Evolutionary conservation across 2,329 filamentous ascomycete species (phyloP), one percentile per base, ranked within the genome.

Genomic region (Coniella vitis): DNA sequence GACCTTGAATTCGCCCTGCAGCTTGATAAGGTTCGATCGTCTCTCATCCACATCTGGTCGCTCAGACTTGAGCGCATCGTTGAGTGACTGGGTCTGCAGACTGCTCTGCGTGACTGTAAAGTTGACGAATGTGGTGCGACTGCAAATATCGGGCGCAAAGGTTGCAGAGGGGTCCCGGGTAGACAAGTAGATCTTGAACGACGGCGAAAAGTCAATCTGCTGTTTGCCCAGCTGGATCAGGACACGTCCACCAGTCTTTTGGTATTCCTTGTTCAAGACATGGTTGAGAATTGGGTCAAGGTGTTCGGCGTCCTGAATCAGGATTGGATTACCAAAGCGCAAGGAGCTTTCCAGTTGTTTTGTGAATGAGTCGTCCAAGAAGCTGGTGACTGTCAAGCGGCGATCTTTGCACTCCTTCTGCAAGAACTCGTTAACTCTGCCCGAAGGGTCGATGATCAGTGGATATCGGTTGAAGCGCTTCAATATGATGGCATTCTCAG

Each of bases 61-160:
- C 73, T 98, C 93, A 13, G 90, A 95, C 68, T 97, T 97, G 61
- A 98, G 79, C 31, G 97, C 93, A 55, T 98, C 90, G 58, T 96
- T 96, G 57, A 98, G 81, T 1, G 93, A 96, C 68, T 98, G 93
- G 2, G 93, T 97, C 70, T 95, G 93, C 62, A 98, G 76, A 75
- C 91, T 97, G 78, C 93, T 96, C 71, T 97, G 91, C 4, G 93
- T 98, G 55, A 98, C 91, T 1, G 94, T 97, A 60, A 98, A 98
- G 70, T 98, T 98, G 77, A 98, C 93, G 69, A 98, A 95, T 0
- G 94, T 98, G 7, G 93, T 97, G 61, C 94, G 82, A 74, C 90
- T 95, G 81, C 94, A 98, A 55, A 98, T 89, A 63, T 98, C 93
- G 0, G 93, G 94, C 7, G 93, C 83, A 65, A 98, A 98, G 7